These are phyloP conservation scores for Neostapfia colusana DNA, from an alignment of 176 grass and related monocot genomes.

Conservation along the genomic window DNA sequence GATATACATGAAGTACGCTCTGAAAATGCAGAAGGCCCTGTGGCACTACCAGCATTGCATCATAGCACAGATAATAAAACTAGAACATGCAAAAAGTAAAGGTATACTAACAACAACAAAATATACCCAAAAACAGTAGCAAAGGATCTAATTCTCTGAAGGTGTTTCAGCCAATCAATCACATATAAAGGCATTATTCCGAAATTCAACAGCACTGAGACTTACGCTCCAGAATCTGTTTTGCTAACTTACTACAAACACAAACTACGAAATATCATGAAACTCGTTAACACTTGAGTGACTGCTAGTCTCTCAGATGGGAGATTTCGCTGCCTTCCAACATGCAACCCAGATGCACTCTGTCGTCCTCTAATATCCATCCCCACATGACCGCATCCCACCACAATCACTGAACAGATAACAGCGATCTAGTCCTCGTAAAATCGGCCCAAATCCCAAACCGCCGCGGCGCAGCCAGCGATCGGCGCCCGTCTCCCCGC, in stretches of 20 bases:
- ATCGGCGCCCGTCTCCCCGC: not conserved
- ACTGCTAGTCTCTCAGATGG: not conserved
- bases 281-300: not conserved
- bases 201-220: not conserved
- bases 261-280: not conserved
- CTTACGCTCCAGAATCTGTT: not conserved
- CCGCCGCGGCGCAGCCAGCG: not conserved
- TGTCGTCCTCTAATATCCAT: not conserved
- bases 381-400: not conserved
- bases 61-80: not conserved
- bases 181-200: not conserved
- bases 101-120: not conserved
- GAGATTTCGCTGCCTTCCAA: not conserved
- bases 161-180: not conserved
- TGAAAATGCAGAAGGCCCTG: no score
- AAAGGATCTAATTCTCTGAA: not conserved
- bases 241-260: not conserved
- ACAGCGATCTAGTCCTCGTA: constrained; percentile 1
- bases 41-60: not conserved
- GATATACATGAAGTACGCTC: no score
- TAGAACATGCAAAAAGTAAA: not conserved
- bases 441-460: not conserved
- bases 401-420: not conserved
- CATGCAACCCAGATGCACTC: not conserved
- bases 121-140: not conserved